These are phyloP conservation scores for Mrakia frigida DNA, from an alignment of 768 basidiomycete genomes.

Conservation along the genomic window DNA sequence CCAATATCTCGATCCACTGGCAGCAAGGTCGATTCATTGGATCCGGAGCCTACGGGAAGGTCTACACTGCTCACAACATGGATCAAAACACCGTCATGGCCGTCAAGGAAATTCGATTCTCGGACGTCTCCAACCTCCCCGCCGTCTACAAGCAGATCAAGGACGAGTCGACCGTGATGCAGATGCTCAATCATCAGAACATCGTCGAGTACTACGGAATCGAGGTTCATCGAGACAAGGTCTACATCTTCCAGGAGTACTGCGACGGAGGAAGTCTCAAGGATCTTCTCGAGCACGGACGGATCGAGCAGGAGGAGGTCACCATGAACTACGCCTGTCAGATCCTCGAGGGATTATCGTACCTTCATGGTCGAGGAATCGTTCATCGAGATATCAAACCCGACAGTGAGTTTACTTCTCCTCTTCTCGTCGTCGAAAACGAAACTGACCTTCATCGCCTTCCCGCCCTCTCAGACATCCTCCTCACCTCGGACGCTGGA, in stretches of 20 bases:
- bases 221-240: constrained; percentile 96
- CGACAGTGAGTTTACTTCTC: constrained; percentile 65
- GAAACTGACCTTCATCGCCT: background rate
- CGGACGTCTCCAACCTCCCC: constrained; percentile 81
- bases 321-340: constrained; percentile 94
- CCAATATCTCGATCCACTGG: constrained; percentile 94
- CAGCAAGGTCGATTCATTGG: constrained; percentile 98
- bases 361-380: constrained; percentile 86
- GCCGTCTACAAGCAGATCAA: constrained; percentile 86
- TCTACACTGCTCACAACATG: constrained; percentile 95
- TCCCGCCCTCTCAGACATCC: constrained; percentile 62
- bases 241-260: constrained; percentile 98
- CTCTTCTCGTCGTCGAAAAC: background rate
- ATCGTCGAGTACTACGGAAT: constrained; percentile 99
- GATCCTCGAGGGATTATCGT: constrained; percentile 88
- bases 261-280: constrained; percentile 94
- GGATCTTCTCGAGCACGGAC: constrained; percentile 78
- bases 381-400: constrained; percentile 98
- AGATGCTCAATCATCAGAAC: constrained; percentile 93
- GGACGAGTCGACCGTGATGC: constrained; percentile 96
- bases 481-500: constrained; percentile 59
- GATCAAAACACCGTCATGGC: constrained; percentile 96
- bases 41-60: constrained; percentile 97
- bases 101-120: constrained; percentile 97
- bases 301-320: constrained; percentile 94